phyloP scores from a whole-genome alignment of 1,284 basidiomycete species.

The Fomitopsis schrenkii region DNA sequence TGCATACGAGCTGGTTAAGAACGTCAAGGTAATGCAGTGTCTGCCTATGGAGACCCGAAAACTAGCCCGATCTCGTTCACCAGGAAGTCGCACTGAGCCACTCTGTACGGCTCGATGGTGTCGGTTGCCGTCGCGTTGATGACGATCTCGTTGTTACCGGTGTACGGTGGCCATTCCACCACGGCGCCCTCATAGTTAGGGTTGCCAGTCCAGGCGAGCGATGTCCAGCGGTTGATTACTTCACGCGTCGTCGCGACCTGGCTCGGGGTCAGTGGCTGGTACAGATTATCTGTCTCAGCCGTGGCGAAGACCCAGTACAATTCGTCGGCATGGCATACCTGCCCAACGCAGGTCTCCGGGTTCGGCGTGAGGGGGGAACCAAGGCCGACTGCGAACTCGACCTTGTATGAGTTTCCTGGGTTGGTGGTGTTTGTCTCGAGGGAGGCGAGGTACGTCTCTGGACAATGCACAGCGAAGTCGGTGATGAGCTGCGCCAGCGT shows the following conservation, averaged over 20 bases:
- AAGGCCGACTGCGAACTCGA: conserved; percentile 9
- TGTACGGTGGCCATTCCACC: conserved; percentile 10
- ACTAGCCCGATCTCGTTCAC: conserved; percentile 7
- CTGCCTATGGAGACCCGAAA: conserved; percentile 6
- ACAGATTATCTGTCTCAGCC: conserved; percentile 12
- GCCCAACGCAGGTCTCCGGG: conserved; percentile 10
- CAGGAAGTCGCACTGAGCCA: conserved; percentile 10
- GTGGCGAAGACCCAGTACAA: conserved; percentile 14
- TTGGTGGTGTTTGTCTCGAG: conserved; percentile 13
- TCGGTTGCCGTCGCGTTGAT: conserved; percentile 7
- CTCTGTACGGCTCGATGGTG: conserved; percentile 9
- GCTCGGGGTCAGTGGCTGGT: conserved; percentile 8
- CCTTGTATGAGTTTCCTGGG: conserved; percentile 10
- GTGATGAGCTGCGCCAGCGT: conserved; percentile 9
- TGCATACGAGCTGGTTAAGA: too few species aligned
- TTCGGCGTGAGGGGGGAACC: conserved; percentile 11
- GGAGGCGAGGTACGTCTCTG: conserved; percentile 9
- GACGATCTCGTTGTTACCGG: conserved; percentile 10
- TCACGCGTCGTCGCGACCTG: conserved; percentile 11
- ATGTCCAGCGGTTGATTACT: conserved; percentile 11
- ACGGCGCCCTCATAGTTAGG: conserved; percentile 11
- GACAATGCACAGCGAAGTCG: conserved; percentile 11
- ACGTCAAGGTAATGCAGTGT: background rate
- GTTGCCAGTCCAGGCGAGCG: conserved; percentile 11
- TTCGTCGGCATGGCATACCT: conserved; percentile 14